Evolutionary conservation across 805 yeast genomes (phyloP).

Genomic region (Cyberlindnera saturnus): DNA sequence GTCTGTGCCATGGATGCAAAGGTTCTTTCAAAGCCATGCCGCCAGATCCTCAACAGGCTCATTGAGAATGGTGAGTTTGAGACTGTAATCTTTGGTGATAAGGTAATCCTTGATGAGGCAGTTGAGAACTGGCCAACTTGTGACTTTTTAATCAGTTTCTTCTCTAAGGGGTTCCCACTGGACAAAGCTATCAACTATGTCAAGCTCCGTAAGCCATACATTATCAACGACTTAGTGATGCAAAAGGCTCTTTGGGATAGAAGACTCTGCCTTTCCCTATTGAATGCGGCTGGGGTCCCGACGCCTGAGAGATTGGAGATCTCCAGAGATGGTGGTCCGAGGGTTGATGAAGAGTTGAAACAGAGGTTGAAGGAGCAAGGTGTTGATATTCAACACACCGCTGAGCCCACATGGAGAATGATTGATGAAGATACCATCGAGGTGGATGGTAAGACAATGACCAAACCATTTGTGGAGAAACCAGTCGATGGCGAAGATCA

Average conservation of each 20-base stretch:
- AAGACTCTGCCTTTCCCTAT: slow-evolving; percentile 71
- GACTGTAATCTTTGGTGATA: slow-evolving; percentile 94
- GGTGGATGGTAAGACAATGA: slow-evolving; percentile 65
- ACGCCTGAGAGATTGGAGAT: slow-evolving; percentile 87
- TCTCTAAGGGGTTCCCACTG: slow-evolving; percentile 93
- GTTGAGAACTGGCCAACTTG: slow-evolving; percentile 99
- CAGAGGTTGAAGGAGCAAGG: slow-evolving; percentile 57
- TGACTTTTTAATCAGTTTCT: slow-evolving; percentile 88
- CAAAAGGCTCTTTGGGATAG: slow-evolving; percentile 98
- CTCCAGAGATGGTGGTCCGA: slow-evolving; percentile 96
- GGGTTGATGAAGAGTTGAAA: slow-evolving; percentile 61
- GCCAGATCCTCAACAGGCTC: slow-evolving; percentile 80
- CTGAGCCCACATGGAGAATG: slow-evolving; percentile 83
- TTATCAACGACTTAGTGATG: slow-evolving; percentile 81
- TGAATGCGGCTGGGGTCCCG: slow-evolving; percentile 79
- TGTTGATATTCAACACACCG: slow-evolving; percentile 35
- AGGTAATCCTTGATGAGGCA: slow-evolving; percentile 87
- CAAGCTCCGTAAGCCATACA: slow-evolving; percentile 81
- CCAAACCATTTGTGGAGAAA: slow-evolving; percentile 94
- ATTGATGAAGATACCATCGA: slow-evolving; percentile 76
- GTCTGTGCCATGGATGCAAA: slow-evolving; percentile 99
- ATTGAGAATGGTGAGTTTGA: slow-evolving; percentile 95
- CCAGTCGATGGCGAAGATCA: slow-evolving; percentile 99
- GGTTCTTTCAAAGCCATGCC: slow-evolving; percentile 91
- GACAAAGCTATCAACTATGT: slow-evolving; percentile 93